phyloP scores from a whole-genome alignment of 805 yeast genomes.

The Kazachstania bromeliacearum region DNA sequence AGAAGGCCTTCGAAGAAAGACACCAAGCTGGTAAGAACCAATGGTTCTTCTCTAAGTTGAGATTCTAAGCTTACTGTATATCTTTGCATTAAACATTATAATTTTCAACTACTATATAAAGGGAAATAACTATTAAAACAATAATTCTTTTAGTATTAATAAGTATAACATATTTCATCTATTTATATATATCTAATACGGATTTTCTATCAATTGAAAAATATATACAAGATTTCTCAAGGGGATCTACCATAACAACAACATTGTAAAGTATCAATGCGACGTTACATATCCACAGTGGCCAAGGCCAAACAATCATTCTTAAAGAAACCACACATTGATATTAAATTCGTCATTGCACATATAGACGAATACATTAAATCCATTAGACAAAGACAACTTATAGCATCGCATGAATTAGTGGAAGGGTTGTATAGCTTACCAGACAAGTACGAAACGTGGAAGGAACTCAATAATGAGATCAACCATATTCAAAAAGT shows the following conservation, averaged over 20 bases:
- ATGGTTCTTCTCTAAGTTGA: conserved; percentile 98
- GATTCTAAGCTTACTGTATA: conserved; percentile 49
- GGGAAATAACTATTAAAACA: conserved; percentile 4
- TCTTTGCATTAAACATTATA: conserved; percentile 3
- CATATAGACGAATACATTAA: conserved; percentile 13
- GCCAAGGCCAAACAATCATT: too few species aligned
- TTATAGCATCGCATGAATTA: conserved; percentile 17
- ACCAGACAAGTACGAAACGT: conserved; percentile 19
- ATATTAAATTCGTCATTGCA: conserved; percentile 17
- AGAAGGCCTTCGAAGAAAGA: conserved; percentile 98
- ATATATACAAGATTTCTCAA: too few species aligned
- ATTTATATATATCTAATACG: background rate
- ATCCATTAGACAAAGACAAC: conserved; percentile 23
- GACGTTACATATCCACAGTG: background rate
- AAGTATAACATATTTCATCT: background rate
- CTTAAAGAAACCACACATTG: conserved; percentile 23
- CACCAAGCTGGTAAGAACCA: conserved; percentile 99
- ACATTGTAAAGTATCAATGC: too few species aligned
- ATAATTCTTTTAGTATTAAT: conserved; percentile 7
- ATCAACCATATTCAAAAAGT: conserved; percentile 24
- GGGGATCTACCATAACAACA: too few species aligned
- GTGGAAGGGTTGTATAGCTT: conserved; percentile 22
- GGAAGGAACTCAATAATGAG: conserved; percentile 13
- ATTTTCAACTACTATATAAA: conserved; percentile 5
- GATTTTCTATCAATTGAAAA: background rate